Evolutionary conservation across 805 yeast species (phyloP), one percentile per base, ranked within the genome.

Genomic region (Brettanomyces bruxellensis): DNA sequence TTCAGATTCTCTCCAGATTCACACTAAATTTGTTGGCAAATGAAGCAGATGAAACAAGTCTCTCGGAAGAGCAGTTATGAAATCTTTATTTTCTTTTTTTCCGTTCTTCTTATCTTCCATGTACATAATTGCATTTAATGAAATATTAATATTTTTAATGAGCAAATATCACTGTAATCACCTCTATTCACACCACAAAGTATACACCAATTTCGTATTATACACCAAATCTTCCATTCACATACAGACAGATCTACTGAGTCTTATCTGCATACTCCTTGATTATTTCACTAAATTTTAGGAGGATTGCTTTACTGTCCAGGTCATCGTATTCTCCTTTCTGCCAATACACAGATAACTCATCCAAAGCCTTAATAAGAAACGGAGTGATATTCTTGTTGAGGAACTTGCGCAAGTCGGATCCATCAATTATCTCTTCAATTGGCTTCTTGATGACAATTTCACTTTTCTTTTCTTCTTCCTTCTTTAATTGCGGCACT

Each of bases 1-100:
- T 88, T 48, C 87, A 91, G 50, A 76, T 86, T 3, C 62, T 86
- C 43, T 93, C 95, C 9, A 81, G 83, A 44, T 91, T 95, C 84
- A 90, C 95, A 2, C 72, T 85, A 53, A 73, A 76, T 45, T 66
- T 84, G 45, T 58, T 83, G 52, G 73, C 76, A 46, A 68, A 70
- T 52, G 71, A 68, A 48, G 76, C 78, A 22, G 76, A 70, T 39
- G 67, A 67, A 35, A 69, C 62, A 46, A 55, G 60, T 25, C 62
- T 64, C 47, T 62, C 59, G 41, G 78, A 73, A 51, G 76, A 71
- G 55, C 67, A 64, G 49, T 62, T 71, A 46, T 57, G 47, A 49
- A 4, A 28, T 7, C 7, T 28, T 28, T 6, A 8, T 41, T 25
- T 36, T 13, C 25, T 34, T 24, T 28, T 36, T 35, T 5, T 28